phyloP scores from a whole-genome alignment of 306 rosid genomes.

The Phaseolus lunatus region DNA sequence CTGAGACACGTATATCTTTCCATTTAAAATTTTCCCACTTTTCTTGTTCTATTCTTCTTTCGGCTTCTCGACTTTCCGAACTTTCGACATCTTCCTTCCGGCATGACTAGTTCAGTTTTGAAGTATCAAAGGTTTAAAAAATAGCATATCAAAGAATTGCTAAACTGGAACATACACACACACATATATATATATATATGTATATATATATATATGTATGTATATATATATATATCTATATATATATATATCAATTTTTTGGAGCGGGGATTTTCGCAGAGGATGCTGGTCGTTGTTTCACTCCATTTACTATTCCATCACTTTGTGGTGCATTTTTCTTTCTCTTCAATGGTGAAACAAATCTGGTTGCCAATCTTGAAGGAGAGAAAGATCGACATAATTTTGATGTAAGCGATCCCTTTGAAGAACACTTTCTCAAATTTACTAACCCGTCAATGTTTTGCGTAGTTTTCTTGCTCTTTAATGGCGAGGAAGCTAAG shows the following conservation, averaged over 20 bases:
- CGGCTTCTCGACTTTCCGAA: no score
- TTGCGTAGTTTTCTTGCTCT: conserved; percentile 54
- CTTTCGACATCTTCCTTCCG: no score
- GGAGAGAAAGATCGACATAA: conserved; percentile 86
- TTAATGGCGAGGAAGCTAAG: conserved; percentile 64
- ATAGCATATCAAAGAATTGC: neutral
- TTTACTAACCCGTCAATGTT: conserved; percentile 49
- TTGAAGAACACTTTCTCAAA: conserved; percentile 61
- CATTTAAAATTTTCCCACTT: no score
- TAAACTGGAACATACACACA: neutral
- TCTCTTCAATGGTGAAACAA: conserved; percentile 81
- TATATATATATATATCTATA: no score
- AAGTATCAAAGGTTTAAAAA: neutral
- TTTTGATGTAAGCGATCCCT: conserved; percentile 67
- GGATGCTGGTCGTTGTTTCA: conserved; percentile 68
- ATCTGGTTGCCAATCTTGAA: conserved; percentile 76
- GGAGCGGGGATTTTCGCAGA: conserved; percentile 55
- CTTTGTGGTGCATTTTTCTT: conserved; percentile 58
- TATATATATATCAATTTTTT: conserved; percentile 46
- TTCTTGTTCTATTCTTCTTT: no score
- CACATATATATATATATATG: no score
- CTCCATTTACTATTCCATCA: conserved; percentile 59
- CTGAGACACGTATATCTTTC: no score
- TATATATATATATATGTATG: no score
- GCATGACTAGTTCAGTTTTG: no score